A percentile compares a stretch with the other conserved stretches of the same genome.
Evolutionary conservation across 2,329 filamentous ascomycete genomes (phyloP).

Genomic region (Myriangium duriaei): DNA sequence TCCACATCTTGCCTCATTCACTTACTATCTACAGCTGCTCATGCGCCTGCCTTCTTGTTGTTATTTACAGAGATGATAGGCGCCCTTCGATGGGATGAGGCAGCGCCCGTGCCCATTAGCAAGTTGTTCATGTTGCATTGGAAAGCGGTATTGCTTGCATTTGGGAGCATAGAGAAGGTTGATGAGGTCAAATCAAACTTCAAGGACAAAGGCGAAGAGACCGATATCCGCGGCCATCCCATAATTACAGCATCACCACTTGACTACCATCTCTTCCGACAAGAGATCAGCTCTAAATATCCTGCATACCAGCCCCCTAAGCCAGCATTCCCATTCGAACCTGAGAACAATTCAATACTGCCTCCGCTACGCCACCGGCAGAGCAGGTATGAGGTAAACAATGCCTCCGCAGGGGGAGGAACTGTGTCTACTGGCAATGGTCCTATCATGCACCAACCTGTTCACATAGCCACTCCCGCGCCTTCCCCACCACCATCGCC

Average conservation of each 20-base stretch:
- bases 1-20: too few species aligned
- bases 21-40: not conserved
- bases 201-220: conserved; percentile 38
- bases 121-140: conserved; percentile 63
- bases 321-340: conserved; percentile 70
- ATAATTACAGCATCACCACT: conserved; percentile 84
- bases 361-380: conserved; percentile 68
- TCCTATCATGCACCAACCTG: conserved; percentile 87
- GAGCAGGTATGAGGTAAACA: conserved; percentile 33
- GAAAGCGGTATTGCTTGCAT: conserved; percentile 79
- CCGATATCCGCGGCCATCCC: conserved; percentile 51
- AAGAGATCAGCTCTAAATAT: conserved; percentile 96
- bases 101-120: conserved; percentile 44
- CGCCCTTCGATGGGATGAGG: conserved; percentile 42
- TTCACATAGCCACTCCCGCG: conserved; percentile 96
- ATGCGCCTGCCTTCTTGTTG: conserved; percentile 51
- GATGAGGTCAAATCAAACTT: conserved; percentile 61
- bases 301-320: conserved; percentile 87
- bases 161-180: conserved; percentile 67
- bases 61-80: conserved; percentile 53
- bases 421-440: conserved; percentile 27
- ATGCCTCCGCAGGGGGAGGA: conserved; percentile 25
- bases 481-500: conserved; percentile 93
- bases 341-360: conserved; percentile 81
- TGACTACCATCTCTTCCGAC: conserved; percentile 91